phyloP scores from a whole-genome alignment of 2,329 filamentous ascomycete genomes.

The Aspergillus piperis region DNA sequence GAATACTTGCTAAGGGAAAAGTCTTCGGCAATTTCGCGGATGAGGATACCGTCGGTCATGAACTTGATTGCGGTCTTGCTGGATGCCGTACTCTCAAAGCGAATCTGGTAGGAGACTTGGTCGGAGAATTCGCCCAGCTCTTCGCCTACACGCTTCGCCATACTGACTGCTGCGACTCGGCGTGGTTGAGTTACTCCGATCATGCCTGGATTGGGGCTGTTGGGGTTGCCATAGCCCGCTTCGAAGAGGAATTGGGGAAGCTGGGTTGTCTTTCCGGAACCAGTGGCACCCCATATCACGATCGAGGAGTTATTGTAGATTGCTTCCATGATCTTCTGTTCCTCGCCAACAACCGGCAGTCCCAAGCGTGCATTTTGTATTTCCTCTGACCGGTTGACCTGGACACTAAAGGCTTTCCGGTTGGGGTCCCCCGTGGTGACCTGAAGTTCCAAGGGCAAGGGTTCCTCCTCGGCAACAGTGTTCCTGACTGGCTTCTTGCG shows the following conservation, averaged over 20 bases:
- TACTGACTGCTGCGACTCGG: slow-evolving; percentile 92
- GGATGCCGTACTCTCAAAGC: slow-evolving; percentile 83
- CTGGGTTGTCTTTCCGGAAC: slow-evolving; percentile 97
- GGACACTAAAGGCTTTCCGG: slow-evolving; percentile 75
- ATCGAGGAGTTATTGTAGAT: slow-evolving; percentile 89
- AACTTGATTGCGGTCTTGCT: slow-evolving; percentile 90
- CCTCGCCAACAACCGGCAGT: slow-evolving; percentile 88
- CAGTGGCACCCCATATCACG: slow-evolving; percentile 90
- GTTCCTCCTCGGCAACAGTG: slow-evolving; percentile 41
- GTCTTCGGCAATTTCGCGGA: slow-evolving; percentile 88
- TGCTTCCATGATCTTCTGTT: slow-evolving; percentile 97
- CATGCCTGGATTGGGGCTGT: slow-evolving; percentile 81
- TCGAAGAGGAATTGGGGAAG: slow-evolving; percentile 96
- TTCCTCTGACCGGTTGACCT: slow-evolving; percentile 67
- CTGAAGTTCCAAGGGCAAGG: slow-evolving; percentile 42
- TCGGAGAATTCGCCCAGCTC: slow-evolving; percentile 78
- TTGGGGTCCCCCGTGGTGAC: slow-evolving; percentile 46
- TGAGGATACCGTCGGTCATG: slow-evolving; percentile 96
- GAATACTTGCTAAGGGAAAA: slow-evolving; percentile 88
- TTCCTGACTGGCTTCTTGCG: slow-evolving; percentile 38
- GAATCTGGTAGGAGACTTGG: slow-evolving; percentile 87
- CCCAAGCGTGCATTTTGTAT: slow-evolving; percentile 78
- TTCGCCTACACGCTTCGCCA: slow-evolving; percentile 86
- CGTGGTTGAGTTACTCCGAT: slow-evolving; percentile 94
- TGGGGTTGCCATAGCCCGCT: slow-evolving; percentile 79